A percentile compares a stretch with the other conserved stretches of the same genome.
These are phyloP conservation scores for Ascochyta viciae-villosae DNA, from an alignment of 2,329 filamentous ascomycete genomes.

Conservation along the genomic window DNA sequence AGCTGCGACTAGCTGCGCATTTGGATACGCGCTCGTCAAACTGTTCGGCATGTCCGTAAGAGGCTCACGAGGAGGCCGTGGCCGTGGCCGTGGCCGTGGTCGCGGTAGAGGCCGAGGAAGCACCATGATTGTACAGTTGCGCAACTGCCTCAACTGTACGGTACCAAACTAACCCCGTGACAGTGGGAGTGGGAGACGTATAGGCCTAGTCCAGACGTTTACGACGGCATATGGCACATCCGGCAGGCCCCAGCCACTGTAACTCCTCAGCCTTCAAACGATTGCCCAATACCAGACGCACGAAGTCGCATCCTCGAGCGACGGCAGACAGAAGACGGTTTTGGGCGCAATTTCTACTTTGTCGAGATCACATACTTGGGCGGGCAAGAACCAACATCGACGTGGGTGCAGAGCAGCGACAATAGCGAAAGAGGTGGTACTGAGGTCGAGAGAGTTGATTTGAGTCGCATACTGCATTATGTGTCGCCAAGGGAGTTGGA, in stretches of 20 bases:
- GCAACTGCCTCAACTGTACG: background rate
- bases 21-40: background rate
- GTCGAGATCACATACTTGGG: constrained; percentile 27
- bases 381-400: background rate
- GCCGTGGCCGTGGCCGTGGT: constrained; percentile 18
- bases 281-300: constrained; percentile 39
- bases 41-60: constrained; percentile 32
- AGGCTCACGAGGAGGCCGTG: constrained; percentile 21
- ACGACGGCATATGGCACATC: constrained; percentile 39
- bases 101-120: constrained; percentile 29
- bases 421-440: constrained; percentile 5
- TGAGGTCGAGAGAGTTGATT: constrained; percentile 33
- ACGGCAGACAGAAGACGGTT: constrained; percentile 33
- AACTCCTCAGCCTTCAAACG: constrained; percentile 28
- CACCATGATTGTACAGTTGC: constrained; percentile 23
- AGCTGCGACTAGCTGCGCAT: background rate
- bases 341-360: constrained; percentile 35
- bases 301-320: constrained; percentile 40
- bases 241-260: constrained; percentile 38
- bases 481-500: constrained; percentile 42
- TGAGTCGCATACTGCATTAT: constrained; percentile 39
- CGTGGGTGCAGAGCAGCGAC: constrained; percentile 15
- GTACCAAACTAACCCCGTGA: constrained; percentile 1
- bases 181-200: constrained; percentile 44
- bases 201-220: constrained; percentile 35